phyloP scores from a whole-genome alignment of 2,329 filamentous ascomycete species.

The Aspergillus ruber region DNA sequence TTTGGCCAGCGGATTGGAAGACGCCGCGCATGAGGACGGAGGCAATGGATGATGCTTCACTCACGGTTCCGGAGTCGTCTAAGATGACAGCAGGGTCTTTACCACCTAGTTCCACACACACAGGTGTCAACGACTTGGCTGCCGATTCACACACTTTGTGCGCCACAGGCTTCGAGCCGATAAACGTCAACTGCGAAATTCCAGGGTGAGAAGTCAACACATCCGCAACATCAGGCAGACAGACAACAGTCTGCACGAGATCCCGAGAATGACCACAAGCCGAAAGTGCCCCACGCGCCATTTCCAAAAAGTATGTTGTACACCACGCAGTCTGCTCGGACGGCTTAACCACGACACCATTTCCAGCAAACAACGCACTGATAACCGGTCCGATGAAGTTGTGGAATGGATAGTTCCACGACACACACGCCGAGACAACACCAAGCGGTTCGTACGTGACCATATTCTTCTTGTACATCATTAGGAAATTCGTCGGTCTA shows the following conservation, averaged over 20 bases:
- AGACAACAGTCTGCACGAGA: slow-evolving; percentile 76
- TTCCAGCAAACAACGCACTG: slow-evolving; percentile 82
- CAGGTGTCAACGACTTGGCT: slow-evolving; percentile 75
- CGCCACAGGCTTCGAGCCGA: slow-evolving; percentile 80
- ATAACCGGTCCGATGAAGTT: slow-evolving; percentile 90
- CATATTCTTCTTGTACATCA: slow-evolving; percentile 91
- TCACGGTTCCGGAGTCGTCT: slow-evolving; percentile 59
- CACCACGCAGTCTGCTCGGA: slow-evolving; percentile 97
- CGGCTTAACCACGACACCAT: slow-evolving; percentile 86
- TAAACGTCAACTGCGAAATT: slow-evolving; percentile 89
- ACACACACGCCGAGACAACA: slow-evolving; percentile 85
- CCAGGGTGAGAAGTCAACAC: slow-evolving; percentile 77
- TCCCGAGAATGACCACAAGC: slow-evolving; percentile 77
- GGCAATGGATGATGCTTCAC: slow-evolving; percentile 61
- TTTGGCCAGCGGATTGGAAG: slow-evolving; percentile 93
- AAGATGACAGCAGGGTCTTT: slow-evolving; percentile 90
- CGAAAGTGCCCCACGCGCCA: slow-evolving; percentile 70
- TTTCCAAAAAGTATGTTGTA: slow-evolving; percentile 69
- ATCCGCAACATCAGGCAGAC: slow-evolving; percentile 77
- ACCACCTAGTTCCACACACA: slow-evolving; percentile 86
- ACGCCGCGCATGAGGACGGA: slow-evolving; percentile 85
- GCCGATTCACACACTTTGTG: slow-evolving; percentile 83
- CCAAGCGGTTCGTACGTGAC: slow-evolving; percentile 89
- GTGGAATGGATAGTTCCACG: slow-evolving; percentile 97
- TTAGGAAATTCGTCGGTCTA: slow-evolving; percentile 81